Evolutionary conservation across 169 alveolate genomes (phyloP), one percentile per base, ranked within the genome.

Genomic region (Eimeria necatrix): DNA sequence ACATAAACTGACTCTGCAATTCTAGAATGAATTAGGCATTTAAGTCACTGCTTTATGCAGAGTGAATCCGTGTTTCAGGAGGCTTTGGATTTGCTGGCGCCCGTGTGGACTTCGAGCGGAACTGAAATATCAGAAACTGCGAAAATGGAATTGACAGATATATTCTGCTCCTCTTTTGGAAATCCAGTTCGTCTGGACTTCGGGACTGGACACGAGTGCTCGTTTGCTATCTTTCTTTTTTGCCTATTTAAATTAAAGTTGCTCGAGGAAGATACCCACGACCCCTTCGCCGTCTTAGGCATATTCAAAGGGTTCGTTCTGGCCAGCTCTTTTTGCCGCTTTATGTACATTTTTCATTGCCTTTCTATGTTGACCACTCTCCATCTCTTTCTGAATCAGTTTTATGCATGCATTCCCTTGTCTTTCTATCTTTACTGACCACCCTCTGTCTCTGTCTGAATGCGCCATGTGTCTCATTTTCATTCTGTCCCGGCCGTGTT

Each of bases 151-250:
- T 51, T 96, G 73, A 52, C 73, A 4, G 85, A 68, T 68, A 94
- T 89, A 46, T 56, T 86, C 51, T 52, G 97, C 59, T 98, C 98
- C 56, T 98, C 99, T 0, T 98, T 99, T 81, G 99, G 99, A 32
- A 98, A 98, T 64, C 96, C 97, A 68, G 98, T 97, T 61, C 96
- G 99, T 73, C 97, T 99, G 48, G 99, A 99, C 94, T 99, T 99
- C 95, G 99, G 99, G 8, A 99, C 99, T 4, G 99, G 99, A 24
- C 99, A 98, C 93, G 99, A 99, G 94, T 94, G 98, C 71, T 96
- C 98, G 85, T 98, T 99, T 91, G 95, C 98, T 7, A 96, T 96
- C 26, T 97, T 98, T 91, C 96, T 98, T 68, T 95, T 97, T 84
- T 95, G 98, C 68, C 95, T 98, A 64, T 96, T 95, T 56, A 71